Conservation (phyloP, 2,329 filamentous ascomycete species). For the Achaetomium macrosporum region DNA sequence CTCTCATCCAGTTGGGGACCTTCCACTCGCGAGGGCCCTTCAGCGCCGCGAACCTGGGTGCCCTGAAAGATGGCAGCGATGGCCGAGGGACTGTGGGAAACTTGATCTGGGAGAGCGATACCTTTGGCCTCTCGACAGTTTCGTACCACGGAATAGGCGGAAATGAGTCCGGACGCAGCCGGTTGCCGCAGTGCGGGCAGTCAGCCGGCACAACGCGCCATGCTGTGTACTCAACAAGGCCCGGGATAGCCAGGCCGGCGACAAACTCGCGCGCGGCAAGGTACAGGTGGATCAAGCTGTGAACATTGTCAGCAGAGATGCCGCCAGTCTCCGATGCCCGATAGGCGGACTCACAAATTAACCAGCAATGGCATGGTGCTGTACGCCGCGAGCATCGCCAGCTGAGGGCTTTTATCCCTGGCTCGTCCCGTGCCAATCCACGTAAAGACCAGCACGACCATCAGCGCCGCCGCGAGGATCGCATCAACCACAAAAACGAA, state of each 20-base stretch:
- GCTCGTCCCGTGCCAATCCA: slow-evolving; percentile 29
- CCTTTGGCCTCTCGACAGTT: slow-evolving; percentile 16
- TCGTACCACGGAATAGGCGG: slow-evolving; percentile 33
- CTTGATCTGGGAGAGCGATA: slow-evolving; percentile 5
- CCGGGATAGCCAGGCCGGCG: slow-evolving; percentile 36
- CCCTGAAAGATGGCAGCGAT: slow-evolving; percentile 4
- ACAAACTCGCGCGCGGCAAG: slow-evolving; percentile 35
- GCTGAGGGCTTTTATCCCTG: slow-evolving; percentile 22
- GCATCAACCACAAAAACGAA: slow-evolving; percentile 35
- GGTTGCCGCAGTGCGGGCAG: slow-evolving; percentile 37
- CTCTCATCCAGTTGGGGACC: slow-evolving; percentile 11
- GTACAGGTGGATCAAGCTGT: slow-evolving; percentile 34
- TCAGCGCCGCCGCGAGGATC: slow-evolving; percentile 32
- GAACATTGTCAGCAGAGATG: neutral
- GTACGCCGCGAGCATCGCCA: slow-evolving; percentile 39
- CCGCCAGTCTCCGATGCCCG: neutral
- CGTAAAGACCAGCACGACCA: slow-evolving; percentile 38
- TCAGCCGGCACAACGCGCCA: slow-evolving; percentile 36
- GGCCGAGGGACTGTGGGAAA: neutral
- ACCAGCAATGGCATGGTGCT: slow-evolving; percentile 37
- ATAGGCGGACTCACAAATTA: slow-evolving; percentile 33
- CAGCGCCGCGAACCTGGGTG: slow-evolving; percentile 4
- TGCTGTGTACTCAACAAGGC: slow-evolving; percentile 35
- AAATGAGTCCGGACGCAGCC: slow-evolving; percentile 33
- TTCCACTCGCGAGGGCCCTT: slow-evolving; percentile 9